These are phyloP conservation scores for Suhomyces canberraensis DNA, from an alignment of 805 yeast genomes.

Conservation along the genomic window DNA sequence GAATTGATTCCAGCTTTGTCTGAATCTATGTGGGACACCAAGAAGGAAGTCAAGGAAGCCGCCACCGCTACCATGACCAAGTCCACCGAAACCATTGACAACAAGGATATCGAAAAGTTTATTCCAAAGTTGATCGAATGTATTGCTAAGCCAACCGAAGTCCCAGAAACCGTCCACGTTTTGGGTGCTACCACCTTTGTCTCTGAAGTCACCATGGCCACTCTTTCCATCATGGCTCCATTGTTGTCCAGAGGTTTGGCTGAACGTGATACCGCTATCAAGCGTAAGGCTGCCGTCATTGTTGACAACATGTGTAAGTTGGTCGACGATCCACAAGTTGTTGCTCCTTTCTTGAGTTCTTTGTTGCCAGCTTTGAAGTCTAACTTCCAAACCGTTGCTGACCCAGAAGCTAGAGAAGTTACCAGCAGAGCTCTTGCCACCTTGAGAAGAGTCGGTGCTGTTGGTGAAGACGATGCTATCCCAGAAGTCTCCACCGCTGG, in stretches of 20 bases:
- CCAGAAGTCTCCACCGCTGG: conserved; percentile 99
- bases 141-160: conserved; percentile 95
- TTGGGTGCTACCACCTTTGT: conserved; percentile 99
- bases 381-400: conserved; percentile 96
- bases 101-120: conserved; percentile 99
- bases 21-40: conserved; percentile 99
- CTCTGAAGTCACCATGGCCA: conserved; percentile 99
- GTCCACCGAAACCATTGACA: conserved; percentile 95
- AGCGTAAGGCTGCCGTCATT: conserved; percentile 99
- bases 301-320: conserved; percentile 99
- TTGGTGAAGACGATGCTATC: conserved; percentile 80
- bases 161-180: conserved; percentile 97
- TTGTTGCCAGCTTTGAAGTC: conserved; percentile 94
- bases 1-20: conserved; percentile 97
- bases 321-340: conserved; percentile 99
- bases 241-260: conserved; percentile 98
- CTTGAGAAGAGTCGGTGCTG: conserved; percentile 98
- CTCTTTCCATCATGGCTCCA: conserved; percentile 99
- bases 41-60: conserved; percentile 94
- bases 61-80: conserved; percentile 94
- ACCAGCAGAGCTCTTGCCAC: conserved; percentile 96
- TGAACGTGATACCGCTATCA: conserved; percentile 99
- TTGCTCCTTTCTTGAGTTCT: conserved; percentile 97
- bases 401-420: conserved; percentile 99
- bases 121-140: conserved; percentile 96